phyloP scores from a whole-genome alignment of 2,329 filamentous ascomycete genomes.

The Colletotrichum sojae region DNA sequence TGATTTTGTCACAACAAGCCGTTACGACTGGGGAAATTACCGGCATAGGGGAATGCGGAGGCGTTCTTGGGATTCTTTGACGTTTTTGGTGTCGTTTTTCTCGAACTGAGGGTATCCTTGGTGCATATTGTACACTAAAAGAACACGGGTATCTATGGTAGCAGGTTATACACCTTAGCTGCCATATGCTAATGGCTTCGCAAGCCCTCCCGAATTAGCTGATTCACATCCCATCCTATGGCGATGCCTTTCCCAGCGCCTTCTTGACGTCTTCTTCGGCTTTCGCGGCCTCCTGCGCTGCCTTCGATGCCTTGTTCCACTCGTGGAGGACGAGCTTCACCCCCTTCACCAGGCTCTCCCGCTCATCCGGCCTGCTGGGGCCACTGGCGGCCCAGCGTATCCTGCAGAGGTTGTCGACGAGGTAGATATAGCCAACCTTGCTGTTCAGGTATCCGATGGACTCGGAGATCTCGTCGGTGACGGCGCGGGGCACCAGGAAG shows the following conservation, averaged over 20 bases:
- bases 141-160: slow-evolving; percentile 38
- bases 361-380: slow-evolving; percentile 74
- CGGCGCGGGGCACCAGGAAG: slow-evolving; percentile 71
- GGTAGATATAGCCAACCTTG: slow-evolving; percentile 94
- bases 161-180: slow-evolving; percentile 15
- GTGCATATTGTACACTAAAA: slow-evolving; percentile 41
- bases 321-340: slow-evolving; percentile 75
- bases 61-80: slow-evolving; percentile 35
- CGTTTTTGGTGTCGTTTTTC: neutral
- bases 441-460: slow-evolving; percentile 82
- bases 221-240: neutral
- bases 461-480: slow-evolving; percentile 74
- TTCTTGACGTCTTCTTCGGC: slow-evolving; percentile 1
- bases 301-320: slow-evolving; percentile 58
- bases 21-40: slow-evolving; percentile 37
- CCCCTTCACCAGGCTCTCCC: slow-evolving; percentile 75
- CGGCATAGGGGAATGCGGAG: slow-evolving; percentile 41
- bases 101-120: slow-evolving; percentile 40
- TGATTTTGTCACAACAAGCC: slow-evolving; percentile 35
- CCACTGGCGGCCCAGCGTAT: slow-evolving; percentile 96
- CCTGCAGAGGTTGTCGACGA: slow-evolving; percentile 88
- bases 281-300: slow-evolving; percentile 42
- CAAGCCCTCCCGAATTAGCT: slow-evolving; percentile 19
- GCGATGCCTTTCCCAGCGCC: slow-evolving; percentile 4
- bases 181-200: slow-evolving; percentile 14